Conservation (phyloP, 2,329 filamentous ascomycete species). For the Fusarium ramigenum region DNA sequence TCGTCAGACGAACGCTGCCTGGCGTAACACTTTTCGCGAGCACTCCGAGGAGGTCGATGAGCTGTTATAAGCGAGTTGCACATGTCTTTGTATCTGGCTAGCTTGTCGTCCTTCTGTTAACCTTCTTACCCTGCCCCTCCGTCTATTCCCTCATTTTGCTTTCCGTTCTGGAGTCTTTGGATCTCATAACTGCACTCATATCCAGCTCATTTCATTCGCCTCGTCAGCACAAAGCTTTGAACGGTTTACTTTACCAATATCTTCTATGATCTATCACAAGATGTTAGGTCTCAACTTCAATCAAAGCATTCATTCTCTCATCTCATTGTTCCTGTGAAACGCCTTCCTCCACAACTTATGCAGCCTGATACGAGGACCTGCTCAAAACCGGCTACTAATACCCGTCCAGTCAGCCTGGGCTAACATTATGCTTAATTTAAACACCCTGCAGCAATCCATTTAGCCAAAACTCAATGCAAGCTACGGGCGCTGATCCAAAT, state of each 20-base stretch:
- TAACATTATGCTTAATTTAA: neutral
- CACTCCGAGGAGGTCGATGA: neutral
- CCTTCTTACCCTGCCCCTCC: neutral
- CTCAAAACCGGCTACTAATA: fast-evolving
- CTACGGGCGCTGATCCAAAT: neutral
- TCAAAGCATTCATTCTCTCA: neutral
- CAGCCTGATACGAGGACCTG: fast-evolving
- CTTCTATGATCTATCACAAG: neutral
- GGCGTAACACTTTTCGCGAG: neutral
- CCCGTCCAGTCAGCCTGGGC: neutral
- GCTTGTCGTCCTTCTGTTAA: neutral
- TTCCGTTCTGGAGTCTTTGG: neutral
- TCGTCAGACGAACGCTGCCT: neutral
- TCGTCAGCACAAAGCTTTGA: no score
- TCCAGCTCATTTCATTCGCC: no score
- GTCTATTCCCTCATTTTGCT: no score
- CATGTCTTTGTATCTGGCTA: fast-evolving
- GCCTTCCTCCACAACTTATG: neutral
- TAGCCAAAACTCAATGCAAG: neutral
- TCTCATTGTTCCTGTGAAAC: fast-evolving
- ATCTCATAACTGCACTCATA: no score
- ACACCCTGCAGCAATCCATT: neutral
- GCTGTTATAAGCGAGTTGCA: neutral
- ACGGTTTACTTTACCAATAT: no score
- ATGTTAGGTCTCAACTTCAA: fast-evolving